Evolutionary conservation across 441 rosid genomes (phyloP), one percentile per base, ranked within the genome.

Genomic region (Erysimum pusillum): DNA sequence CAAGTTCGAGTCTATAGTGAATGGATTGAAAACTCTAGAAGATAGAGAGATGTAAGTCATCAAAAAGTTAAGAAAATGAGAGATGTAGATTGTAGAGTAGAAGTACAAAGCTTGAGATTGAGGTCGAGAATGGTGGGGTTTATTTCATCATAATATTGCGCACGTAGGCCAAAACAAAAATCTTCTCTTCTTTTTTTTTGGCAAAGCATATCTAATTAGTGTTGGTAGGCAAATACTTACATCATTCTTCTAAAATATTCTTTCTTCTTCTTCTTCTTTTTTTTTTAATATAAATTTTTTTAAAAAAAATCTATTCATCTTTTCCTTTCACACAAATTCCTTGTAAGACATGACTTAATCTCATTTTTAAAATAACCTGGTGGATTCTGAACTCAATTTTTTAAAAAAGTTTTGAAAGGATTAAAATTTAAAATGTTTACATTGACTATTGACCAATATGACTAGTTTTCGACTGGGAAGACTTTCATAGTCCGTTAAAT

Each of bases 221-320:
- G 77, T 78, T 78, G 78, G 74, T 78, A 73, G 81, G 81, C 74
- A 72, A 67, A 53, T 65, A 52, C 18, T 78, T 61, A 53, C 81
- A 78, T 78, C 78, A 67, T 42, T 44, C 70, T 61, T 61, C 7
- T 53, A 44, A 44, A 13, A 18, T 49, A 60, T 51, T 67, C 17
- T 67, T 59, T 59, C 12, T 35, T 36, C 44, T 36, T 49, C 25
- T 46, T 15, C 25, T 25, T 25, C 2, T 28, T 28, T 28, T 25
- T 25, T 25, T 25, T 25, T 25, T 25, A 25, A 25, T 25, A 22
- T 1, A 25, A 25, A 25, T 2, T 2, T 25, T 22, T 22, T 25
- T 1, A 5, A 11, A 28, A 13, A 9, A 9, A 17, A 15, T 6
- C 35, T 2, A n/a, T 31, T 32, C 42, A 34, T 57, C 7, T 14